These are phyloP conservation scores for Heracleum sosnowskyi DNA, from an alignment of 129 eudicot genomes.

Conservation along the genomic window DNA sequence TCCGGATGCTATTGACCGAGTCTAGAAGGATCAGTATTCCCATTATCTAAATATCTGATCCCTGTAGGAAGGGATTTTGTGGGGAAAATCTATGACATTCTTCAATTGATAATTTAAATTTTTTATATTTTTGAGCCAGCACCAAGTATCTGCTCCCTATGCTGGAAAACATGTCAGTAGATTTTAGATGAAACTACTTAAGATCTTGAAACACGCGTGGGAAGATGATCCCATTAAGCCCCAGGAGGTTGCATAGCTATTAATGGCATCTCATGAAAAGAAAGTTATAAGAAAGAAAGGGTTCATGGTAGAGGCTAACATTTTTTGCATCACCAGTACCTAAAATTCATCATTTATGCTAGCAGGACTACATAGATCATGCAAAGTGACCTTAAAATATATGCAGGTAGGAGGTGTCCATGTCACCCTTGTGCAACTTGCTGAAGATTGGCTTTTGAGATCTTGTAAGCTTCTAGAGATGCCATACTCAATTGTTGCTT, in stretches of 20 bases:
- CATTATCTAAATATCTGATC: background rate
- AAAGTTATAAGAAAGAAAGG: background rate
- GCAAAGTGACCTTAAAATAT: slow-evolving; percentile 12
- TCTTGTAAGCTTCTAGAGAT: slow-evolving; percentile 64
- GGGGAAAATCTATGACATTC: background rate
- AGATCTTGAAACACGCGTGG: background rate
- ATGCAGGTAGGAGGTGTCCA: slow-evolving; percentile 62
- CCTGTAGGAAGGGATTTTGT: background rate
- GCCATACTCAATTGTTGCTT: slow-evolving; percentile 57
- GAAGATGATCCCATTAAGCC: background rate
- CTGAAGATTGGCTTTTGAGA: slow-evolving; percentile 84
- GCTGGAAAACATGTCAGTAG: background rate
- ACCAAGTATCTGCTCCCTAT: background rate
- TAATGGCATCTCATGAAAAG: background rate
- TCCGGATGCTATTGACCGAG: background rate
- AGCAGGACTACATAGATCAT: background rate
- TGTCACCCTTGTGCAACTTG: slow-evolving; percentile 63
- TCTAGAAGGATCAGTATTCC: background rate
- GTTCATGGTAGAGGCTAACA: background rate
- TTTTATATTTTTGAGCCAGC: background rate
- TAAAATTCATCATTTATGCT: background rate
- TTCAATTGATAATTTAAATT: background rate
- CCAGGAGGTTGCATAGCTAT: background rate
- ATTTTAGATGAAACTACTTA: background rate
- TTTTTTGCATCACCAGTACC: background rate